phyloP scores from a whole-genome alignment of 1,139 yeast species.

The Yamadazyma atmosphaerica region DNA sequence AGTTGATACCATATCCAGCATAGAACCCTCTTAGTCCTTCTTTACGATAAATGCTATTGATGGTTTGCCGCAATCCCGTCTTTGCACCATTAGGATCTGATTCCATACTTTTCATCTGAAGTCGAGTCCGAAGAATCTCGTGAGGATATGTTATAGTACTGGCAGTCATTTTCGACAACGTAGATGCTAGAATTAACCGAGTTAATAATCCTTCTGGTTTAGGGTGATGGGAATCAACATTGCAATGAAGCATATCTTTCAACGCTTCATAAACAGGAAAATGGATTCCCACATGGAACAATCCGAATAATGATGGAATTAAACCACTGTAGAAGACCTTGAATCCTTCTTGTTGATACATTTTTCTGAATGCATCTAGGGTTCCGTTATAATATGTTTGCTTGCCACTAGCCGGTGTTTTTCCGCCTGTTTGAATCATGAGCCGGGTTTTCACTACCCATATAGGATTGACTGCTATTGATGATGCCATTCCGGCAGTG shows the following conservation, averaged over 20 bases:
- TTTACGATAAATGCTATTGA: conserved; percentile 51
- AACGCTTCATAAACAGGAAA: conserved; percentile 93
- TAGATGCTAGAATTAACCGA: conserved; percentile 63
- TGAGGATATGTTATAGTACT: conserved; percentile 92
- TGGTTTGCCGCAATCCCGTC: conserved; percentile 21
- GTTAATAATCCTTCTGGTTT: conserved; percentile 38
- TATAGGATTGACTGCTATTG: conserved; percentile 89
- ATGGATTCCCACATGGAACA: conserved; percentile 93
- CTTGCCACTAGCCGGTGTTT: conserved; percentile 28
- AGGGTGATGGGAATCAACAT: conserved; percentile 13
- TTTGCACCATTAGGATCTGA: neutral
- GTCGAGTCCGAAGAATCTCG: conserved; percentile 88
- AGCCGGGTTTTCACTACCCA: conserved; percentile 96
- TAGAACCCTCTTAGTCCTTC: conserved; percentile 87
- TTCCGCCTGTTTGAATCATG: conserved; percentile 77
- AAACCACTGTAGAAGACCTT: conserved; percentile 87
- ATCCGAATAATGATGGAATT: conserved; percentile 86
- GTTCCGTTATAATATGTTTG: conserved; percentile 68
- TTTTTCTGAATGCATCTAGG: conserved; percentile 75
- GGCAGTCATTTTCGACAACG: conserved; percentile 85
- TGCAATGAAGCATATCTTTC: conserved; percentile 50
- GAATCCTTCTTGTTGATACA: conserved; percentile 79
- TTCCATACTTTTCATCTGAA: conserved; percentile 56
- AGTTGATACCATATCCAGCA: conserved; percentile 83
- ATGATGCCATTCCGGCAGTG: conserved; percentile 85